Percentiles rank a stretch among this genome's conserved stretches.
Conservation (phyloP, 2,329 filamentous ascomycete species). For the Fusarium pilosicola region DNA sequence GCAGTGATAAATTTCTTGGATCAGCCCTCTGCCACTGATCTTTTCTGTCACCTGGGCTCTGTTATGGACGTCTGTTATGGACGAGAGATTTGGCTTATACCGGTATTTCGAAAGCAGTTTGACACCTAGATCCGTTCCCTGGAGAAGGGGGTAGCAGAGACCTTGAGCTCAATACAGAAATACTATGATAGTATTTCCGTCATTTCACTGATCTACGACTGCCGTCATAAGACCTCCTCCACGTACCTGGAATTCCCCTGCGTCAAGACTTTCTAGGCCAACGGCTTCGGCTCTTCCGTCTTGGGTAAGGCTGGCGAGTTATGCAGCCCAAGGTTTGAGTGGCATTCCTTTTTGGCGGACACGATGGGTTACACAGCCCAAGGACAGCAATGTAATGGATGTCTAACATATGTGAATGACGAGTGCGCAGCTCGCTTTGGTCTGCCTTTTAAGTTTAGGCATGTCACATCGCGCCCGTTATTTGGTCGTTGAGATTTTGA, state of each 20-base stretch:
- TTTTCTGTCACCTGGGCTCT: too few species aligned
- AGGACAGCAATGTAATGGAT: neutral
- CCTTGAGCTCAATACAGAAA: too few species aligned
- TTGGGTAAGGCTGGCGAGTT: neutral
- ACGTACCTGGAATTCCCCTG: conserved; percentile 24
- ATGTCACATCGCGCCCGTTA: neutral
- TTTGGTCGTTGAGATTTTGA: neutral
- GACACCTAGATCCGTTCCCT: too few species aligned
- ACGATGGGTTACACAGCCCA: neutral
- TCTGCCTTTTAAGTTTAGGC: neutral
- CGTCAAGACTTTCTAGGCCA: neutral
- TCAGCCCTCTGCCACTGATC: too few species aligned
- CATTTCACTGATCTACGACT: too few species aligned
- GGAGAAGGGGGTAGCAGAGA: too few species aligned
- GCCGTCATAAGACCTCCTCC: neutral
- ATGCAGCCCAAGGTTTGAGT: neutral
- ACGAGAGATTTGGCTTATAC: too few species aligned
- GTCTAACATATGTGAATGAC: conserved; percentile 19
- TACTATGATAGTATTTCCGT: too few species aligned
- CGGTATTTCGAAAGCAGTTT: too few species aligned
- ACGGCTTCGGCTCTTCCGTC: conserved; percentile 2
- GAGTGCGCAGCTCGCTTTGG: neutral
- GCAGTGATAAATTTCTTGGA: too few species aligned
- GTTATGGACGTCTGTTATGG: too few species aligned
- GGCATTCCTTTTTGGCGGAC: conserved; percentile 11